Evolutionary conservation across 495 filamentous ascomycete species (phyloP), one percentile per base, ranked within the genome.

Genomic region (Cercophora sp.): DNA sequence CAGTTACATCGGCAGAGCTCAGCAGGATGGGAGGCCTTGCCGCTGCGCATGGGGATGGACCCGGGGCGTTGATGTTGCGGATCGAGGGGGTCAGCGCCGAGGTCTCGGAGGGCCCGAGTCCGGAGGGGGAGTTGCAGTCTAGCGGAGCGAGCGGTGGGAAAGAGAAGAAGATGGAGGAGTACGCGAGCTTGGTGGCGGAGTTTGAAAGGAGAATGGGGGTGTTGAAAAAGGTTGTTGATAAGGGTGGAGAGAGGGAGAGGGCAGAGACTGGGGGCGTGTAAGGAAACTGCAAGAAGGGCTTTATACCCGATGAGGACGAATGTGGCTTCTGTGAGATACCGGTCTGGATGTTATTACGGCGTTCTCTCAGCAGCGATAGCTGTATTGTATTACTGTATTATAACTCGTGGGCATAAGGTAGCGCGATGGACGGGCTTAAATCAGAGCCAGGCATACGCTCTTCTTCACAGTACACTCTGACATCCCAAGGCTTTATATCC

Each of bases 151-250:
- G 51, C 47, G 74, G 69, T 55, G 70, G 45, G 16, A 24, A 8
- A 16, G 10, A 15, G 35, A 55, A 49, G 36, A 43, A 23, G 5
- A 22, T 16, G n/a, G 63, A 75, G 15, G 71, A 75, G 36, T 75
- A 78, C 56, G 69, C 77, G 26, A 75, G 73, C 26, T 72, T 90
- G 70, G 71, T 87, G 54, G 79, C 82, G 43, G 78, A 84, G 31
- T 91, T 89, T 69, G 80, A 85, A 51, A 81, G 76, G 55, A 72
- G 84, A 56, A 82, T 90, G 79, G 67, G 53, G 3, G 63, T 74
- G 16, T 54, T 82, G 43, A 63, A 74, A 50, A 71, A 69, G 55
- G 70, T 82, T 4, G 71, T 79, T 11, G 73, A 71, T 19, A 70
- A 65, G 8, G 66, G 70, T 15, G 70, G 70, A 27, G 72, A 68